Base-by-base conservation (phyloP, 192 early-diverging fungal genomes). In the Coemansia umbellata region DNA sequence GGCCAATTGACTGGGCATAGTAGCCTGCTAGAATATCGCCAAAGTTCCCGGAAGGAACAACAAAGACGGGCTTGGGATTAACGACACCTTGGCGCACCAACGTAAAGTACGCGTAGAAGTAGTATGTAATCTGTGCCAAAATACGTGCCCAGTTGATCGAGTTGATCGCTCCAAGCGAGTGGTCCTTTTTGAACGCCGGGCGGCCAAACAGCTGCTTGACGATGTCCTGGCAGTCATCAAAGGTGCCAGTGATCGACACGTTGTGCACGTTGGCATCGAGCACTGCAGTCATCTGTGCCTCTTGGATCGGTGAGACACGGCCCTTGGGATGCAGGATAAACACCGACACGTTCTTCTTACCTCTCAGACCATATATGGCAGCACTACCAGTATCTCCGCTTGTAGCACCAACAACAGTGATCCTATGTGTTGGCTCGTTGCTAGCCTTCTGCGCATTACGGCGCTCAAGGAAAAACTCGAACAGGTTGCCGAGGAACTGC, bases 91-190 rank as follows among this genome's bases (percentile, higher is more conserved):
- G 31, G 15, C 82, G 80, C 42, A 81, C 53, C 9, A 82, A 55
- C 8, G 78, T 66, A 64, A 96, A 92, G 76, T 92, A 98, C 13
- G 94, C 84, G 66, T 92, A 82, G 76, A 94, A 94, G 76, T 98
- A 98, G 74, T 98, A 98, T 22, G 86, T 81, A 37, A 87, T 98
- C 75, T 98, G 95, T 9, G 91, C 92, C 35, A 98, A 74, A 50
- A 98, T 98, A 31, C 94, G 84, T 10, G 94, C 94, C 94, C 94
- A 97, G 82, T 98, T 98, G 82, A 98, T 98, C 9, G 96, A 98
- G 77, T 98, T 98, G 68, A 98, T 82, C 10, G 96, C 96, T 37
- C 87, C 94, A 32, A 98, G 81, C 44, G 87, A 81, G 69, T 93
- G 83, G 43, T 82, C 74, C 26, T 55, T 59, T 47, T 85, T 86